A percentile compares a stretch with the other conserved stretches of the same genome.
Conservation (phyloP, 2,329 filamentous ascomycete species). For the Beauveria medogensis region DNA sequence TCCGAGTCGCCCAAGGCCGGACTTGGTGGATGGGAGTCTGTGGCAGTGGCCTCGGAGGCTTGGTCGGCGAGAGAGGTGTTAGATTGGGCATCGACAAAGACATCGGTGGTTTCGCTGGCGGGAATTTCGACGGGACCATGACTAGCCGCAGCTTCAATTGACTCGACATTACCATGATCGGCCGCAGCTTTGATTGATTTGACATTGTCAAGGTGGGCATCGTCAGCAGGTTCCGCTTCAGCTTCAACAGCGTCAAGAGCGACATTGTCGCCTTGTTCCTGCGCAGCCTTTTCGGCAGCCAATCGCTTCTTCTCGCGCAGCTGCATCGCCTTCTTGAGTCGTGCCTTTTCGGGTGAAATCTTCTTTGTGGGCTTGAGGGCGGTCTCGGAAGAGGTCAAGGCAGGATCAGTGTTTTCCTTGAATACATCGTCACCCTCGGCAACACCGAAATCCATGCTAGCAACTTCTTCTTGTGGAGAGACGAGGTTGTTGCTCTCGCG, state of each 20-base stretch:
- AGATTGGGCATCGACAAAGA: constrained; percentile 35
- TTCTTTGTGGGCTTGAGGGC: constrained; percentile 36
- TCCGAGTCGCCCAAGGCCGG: constrained; percentile 47
- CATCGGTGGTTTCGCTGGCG: constrained; percentile 30
- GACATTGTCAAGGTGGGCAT: background rate
- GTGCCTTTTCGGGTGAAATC: constrained; percentile 81
- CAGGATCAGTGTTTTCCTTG: constrained; percentile 13
- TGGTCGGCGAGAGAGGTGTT: constrained; percentile 37
- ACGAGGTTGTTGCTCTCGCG: constrained; percentile 18
- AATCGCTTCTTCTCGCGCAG: constrained; percentile 69
- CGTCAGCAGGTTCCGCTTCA: constrained; percentile 12
- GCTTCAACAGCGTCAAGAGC: constrained; percentile 17
- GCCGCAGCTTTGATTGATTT: background rate
- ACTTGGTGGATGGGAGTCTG: constrained; percentile 51
- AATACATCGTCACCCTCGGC: constrained; percentile 11
- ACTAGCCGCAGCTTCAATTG: constrained; percentile 14
- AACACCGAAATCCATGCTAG: constrained; percentile 29
- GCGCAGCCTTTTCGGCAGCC: constrained; percentile 15
- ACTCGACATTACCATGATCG: background rate
- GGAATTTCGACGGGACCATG: constrained; percentile 38
- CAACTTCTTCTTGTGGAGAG: constrained; percentile 27
- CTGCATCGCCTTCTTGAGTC: constrained; percentile 91
- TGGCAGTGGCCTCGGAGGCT: constrained; percentile 38
- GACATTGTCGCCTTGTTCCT: constrained; percentile 17
- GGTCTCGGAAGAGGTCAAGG: constrained; percentile 23